Evolutionary conservation across 345 rosid species (phyloP).

Genomic region (Capsella bursapastoris): DNA sequence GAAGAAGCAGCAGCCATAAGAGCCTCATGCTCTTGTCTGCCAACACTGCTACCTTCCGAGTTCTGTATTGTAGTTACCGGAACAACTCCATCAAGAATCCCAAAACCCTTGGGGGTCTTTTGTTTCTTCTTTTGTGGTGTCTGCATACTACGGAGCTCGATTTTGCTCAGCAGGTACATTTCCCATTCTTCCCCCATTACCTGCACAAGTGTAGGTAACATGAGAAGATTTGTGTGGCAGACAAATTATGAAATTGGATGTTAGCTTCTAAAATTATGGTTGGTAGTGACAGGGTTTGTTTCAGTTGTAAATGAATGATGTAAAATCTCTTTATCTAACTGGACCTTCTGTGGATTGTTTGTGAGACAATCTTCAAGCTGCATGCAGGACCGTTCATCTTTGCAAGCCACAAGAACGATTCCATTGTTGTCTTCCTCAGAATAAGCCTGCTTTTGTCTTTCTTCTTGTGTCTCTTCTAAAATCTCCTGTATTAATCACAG

Average conservation of each 20-base stretch:
- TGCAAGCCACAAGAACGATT: slow-evolving; percentile 87
- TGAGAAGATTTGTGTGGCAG: not conserved
- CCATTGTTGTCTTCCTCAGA: slow-evolving; percentile 57
- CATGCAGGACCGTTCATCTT: slow-evolving; percentile 94
- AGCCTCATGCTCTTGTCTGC: slow-evolving; percentile 79
- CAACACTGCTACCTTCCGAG: slow-evolving; percentile 70
- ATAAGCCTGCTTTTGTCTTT: slow-evolving; percentile 59
- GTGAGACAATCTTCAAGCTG: slow-evolving; percentile 92
- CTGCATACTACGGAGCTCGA: slow-evolving; percentile 68
- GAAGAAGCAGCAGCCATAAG: slow-evolving; percentile 79
- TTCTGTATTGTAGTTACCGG: slow-evolving; percentile 63
- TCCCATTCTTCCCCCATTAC: slow-evolving; percentile 95
- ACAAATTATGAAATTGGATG: not conserved
- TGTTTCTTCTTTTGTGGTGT: slow-evolving; percentile 76
- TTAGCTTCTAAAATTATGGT: slow-evolving; percentile 3
- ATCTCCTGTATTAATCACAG: slow-evolving; percentile 59
- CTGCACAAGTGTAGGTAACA: slow-evolving; percentile 48
- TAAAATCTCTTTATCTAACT: slow-evolving; percentile 4
- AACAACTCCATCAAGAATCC: slow-evolving; percentile 90
- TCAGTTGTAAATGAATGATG: slow-evolving; percentile 8
- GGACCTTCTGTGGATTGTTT: slow-evolving; percentile 72
- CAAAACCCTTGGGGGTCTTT: slow-evolving; percentile 85
- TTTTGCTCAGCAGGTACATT: slow-evolving; percentile 86
- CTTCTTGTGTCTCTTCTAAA: slow-evolving; percentile 86
- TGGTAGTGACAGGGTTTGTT: not conserved